Evolutionary conservation across 768 basidiomycete genomes (phyloP).

Genomic region (Pisolithus marmoratus): DNA sequence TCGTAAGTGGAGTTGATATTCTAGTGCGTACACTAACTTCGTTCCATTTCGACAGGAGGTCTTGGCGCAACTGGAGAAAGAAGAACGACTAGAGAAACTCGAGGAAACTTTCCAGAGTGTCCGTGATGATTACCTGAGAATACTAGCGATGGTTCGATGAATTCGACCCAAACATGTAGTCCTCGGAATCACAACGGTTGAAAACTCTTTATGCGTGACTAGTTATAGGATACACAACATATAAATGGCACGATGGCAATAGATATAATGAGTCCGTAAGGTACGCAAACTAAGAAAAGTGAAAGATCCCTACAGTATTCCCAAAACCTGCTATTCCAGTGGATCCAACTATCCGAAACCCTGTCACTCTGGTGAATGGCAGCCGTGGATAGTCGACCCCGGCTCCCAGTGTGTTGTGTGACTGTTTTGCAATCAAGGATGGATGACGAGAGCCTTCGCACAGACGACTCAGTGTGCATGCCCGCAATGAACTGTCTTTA

Average conservation of each 20-base stretch:
- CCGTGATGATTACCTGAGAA: slow-evolving; percentile 76
- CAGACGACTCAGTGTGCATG: slow-evolving; percentile 48
- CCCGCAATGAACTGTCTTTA: slow-evolving; percentile 39
- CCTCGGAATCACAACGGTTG: not conserved
- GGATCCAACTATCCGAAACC: slow-evolving; percentile 45
- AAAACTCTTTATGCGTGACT: not conserved
- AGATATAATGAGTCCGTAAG: slow-evolving; percentile 12
- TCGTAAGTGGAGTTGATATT: slow-evolving; percentile 44
- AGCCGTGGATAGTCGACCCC: slow-evolving; percentile 43
- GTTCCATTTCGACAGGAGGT: slow-evolving; percentile 55
- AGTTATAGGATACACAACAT: not conserved
- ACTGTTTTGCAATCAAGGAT: slow-evolving; percentile 5
- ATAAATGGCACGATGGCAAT: slow-evolving; percentile 3
- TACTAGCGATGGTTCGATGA: slow-evolving; percentile 49
- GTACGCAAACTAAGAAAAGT: slow-evolving; percentile 17
- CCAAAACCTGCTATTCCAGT: slow-evolving; percentile 69
- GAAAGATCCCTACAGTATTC: slow-evolving; percentile 45
- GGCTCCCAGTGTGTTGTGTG: not conserved
- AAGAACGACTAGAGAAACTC: slow-evolving; percentile 82
- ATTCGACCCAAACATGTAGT: not conserved
- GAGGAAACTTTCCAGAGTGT: slow-evolving; percentile 92
- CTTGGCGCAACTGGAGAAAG: slow-evolving; percentile 79
- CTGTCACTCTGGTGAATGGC: slow-evolving; percentile 76
- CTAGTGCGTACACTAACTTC: slow-evolving; percentile 1
- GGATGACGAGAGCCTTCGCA: slow-evolving; percentile 16